Evolutionary conservation across 192 early-diverging fungal genomes (phyloP).

Genomic region (Podochytrium sp.): DNA sequence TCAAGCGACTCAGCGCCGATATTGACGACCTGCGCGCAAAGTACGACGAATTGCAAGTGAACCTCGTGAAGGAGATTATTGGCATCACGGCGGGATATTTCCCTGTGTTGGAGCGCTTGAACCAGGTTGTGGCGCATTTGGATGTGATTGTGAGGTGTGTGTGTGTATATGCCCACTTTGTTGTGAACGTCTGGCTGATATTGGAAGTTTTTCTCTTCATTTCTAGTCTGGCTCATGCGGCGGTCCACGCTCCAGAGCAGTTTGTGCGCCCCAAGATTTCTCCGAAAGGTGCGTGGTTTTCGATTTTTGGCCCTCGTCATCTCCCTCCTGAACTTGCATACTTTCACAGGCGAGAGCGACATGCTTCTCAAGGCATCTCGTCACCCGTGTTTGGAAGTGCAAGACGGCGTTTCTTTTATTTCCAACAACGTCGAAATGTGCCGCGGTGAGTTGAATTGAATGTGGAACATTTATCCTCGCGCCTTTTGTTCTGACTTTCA

Average conservation of each 20-base stretch:
- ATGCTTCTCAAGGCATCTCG: conserved; percentile 73
- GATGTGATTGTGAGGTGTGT: conserved; percentile 83
- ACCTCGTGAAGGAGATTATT: conserved; percentile 87
- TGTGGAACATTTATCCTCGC: no score
- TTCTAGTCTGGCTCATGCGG: conserved; percentile 81
- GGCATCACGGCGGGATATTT: conserved; percentile 84
- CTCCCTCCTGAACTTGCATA: neutral
- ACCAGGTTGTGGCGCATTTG: conserved; percentile 75
- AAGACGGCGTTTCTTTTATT: conserved; percentile 91
- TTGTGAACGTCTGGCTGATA: neutral
- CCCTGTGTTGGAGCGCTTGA: conserved; percentile 77
- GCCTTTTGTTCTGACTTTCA: neutral
- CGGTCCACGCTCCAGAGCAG: conserved; percentile 79
- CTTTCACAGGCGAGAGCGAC: conserved; percentile 58
- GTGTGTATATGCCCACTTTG: neutral
- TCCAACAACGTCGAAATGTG: conserved; percentile 86
- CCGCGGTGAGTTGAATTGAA: conserved; percentile 62
- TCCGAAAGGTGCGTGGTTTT: conserved; percentile 43
- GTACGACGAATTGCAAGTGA: conserved; percentile 73
- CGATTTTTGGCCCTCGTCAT: neutral
- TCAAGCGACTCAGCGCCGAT: conserved; percentile 66
- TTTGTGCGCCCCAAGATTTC: conserved; percentile 80
- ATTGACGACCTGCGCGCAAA: conserved; percentile 61
- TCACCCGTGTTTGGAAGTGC: conserved; percentile 94
- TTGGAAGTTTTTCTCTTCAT: neutral